Conservation (phyloP, 495 filamentous ascomycete genomes). For the Penicillium egyptiacum region DNA sequence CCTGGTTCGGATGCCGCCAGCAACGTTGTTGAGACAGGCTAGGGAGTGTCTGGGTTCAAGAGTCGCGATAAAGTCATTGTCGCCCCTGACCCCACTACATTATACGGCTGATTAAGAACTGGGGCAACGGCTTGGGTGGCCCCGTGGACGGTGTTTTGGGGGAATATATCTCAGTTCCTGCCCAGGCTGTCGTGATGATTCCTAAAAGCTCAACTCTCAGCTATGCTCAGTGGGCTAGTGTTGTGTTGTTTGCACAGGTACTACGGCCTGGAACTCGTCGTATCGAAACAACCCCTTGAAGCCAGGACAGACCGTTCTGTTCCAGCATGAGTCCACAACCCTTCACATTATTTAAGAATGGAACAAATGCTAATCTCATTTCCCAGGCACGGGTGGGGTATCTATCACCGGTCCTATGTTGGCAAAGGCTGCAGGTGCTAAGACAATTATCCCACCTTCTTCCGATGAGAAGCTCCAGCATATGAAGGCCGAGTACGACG, state of each 20-base stretch:
- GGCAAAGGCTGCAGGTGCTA: conserved; percentile 71
- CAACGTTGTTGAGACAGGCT: conserved; percentile 61
- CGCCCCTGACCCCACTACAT: conserved; percentile 68
- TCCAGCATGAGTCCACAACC: conserved; percentile 52
- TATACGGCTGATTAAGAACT: conserved; percentile 48
- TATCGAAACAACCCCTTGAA: conserved; percentile 56
- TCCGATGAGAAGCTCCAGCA: background rate
- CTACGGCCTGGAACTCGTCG: conserved; percentile 75
- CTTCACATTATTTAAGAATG: too few species aligned
- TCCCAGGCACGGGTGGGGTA: conserved; percentile 64
- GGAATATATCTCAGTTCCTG: conserved; percentile 61
- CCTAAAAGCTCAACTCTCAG: conserved; percentile 57
- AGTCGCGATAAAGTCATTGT: conserved; percentile 65
- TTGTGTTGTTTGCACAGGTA: conserved; percentile 57
- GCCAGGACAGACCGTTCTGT: conserved; percentile 63
- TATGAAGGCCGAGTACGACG: background rate
- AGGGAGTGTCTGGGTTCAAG: conserved; percentile 57
- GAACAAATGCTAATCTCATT: background rate
- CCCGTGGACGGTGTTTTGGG: conserved; percentile 63
- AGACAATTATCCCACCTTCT: conserved; percentile 45
- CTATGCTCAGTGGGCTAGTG: conserved; percentile 55
- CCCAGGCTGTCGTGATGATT: conserved; percentile 59
- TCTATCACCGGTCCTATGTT: conserved; percentile 70
- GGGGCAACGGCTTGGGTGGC: conserved; percentile 59
- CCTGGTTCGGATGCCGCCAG: conserved; percentile 71